These are phyloP conservation scores for Ophiostoma montium DNA, from an alignment of 2,329 filamentous ascomycete genomes.

Conservation along the genomic window DNA sequence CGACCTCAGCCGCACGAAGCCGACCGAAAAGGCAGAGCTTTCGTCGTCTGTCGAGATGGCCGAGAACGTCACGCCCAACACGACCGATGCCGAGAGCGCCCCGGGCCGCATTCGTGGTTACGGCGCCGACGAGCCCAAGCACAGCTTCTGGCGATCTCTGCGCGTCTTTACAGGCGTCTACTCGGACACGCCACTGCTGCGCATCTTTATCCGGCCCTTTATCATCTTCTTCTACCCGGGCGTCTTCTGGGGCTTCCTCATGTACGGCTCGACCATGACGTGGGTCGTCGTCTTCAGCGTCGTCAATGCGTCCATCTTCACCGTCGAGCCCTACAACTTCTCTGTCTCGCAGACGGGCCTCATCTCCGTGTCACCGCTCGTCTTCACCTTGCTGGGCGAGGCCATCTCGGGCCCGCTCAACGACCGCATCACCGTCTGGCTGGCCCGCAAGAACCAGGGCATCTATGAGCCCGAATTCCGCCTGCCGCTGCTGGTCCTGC, in stretches of 20 bases:
- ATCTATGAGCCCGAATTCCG: slow-evolving; percentile 41
- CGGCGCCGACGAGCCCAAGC: slow-evolving; percentile 13
- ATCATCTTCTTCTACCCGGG: slow-evolving; percentile 36
- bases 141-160: slow-evolving; percentile 21
- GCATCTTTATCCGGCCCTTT: slow-evolving; percentile 29
- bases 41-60: neutral
- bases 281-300: slow-evolving; percentile 29
- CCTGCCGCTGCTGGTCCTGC: slow-evolving; percentile 27
- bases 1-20: neutral
- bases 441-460: slow-evolving; percentile 34
- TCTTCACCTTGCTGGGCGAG: slow-evolving; percentile 31
- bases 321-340: slow-evolving; percentile 36
- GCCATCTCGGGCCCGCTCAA: slow-evolving; percentile 30
- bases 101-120: neutral
- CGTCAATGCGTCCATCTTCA: slow-evolving; percentile 35
- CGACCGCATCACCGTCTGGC: slow-evolving; percentile 29
- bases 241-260: slow-evolving; percentile 34
- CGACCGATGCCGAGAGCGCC: neutral
- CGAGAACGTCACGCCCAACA: neutral
- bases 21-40: slow-evolving; percentile 1
- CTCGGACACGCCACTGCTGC: slow-evolving; percentile 24
- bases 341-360: slow-evolving; percentile 32
- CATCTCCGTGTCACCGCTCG: slow-evolving; percentile 35
- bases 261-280: slow-evolving; percentile 26
- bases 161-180: slow-evolving; percentile 23